These are phyloP conservation scores for Croton laevigatus DNA, from an alignment of 441 rosid genomes.

Conservation along the genomic window DNA sequence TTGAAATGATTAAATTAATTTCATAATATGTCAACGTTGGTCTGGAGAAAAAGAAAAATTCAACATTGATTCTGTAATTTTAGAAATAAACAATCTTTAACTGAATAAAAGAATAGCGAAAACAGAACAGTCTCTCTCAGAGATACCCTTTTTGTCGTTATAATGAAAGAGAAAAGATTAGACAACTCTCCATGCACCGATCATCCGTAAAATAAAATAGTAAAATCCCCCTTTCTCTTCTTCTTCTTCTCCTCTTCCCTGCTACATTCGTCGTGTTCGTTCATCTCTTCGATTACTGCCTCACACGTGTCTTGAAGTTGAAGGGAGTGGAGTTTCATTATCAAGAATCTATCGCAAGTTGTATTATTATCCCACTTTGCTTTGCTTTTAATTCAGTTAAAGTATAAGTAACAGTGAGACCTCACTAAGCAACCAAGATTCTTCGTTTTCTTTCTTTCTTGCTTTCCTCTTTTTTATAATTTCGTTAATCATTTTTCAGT, in stretches of 20 bases:
- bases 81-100: too few relatives aligned
- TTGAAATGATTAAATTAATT: too few relatives aligned
- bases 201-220: too few relatives aligned
- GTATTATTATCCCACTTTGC: background rate
- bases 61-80: too few relatives aligned
- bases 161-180: too few relatives aligned
- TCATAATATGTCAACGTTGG: too few relatives aligned
- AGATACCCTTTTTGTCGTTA: too few relatives aligned
- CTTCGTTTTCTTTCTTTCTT: background rate
- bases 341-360: background rate
- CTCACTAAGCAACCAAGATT: background rate
- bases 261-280: background rate
- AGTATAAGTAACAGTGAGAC: background rate
- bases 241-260: background rate
- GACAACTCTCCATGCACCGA: too few relatives aligned
- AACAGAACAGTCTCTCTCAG: background rate
- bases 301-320: constrained; percentile 1
- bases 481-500: constrained; percentile 1
- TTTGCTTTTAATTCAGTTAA: constrained; percentile 18
- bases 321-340: background rate
- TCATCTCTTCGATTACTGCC: background rate
- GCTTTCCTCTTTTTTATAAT: background rate
- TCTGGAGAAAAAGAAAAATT: too few relatives aligned
- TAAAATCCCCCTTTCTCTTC: too few relatives aligned
- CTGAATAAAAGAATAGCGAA: too few relatives aligned